These are phyloP conservation scores for Chromosphaera perkinsii DNA, from an alignment of 208 protist genomes.

Conservation along the genomic window DNA sequence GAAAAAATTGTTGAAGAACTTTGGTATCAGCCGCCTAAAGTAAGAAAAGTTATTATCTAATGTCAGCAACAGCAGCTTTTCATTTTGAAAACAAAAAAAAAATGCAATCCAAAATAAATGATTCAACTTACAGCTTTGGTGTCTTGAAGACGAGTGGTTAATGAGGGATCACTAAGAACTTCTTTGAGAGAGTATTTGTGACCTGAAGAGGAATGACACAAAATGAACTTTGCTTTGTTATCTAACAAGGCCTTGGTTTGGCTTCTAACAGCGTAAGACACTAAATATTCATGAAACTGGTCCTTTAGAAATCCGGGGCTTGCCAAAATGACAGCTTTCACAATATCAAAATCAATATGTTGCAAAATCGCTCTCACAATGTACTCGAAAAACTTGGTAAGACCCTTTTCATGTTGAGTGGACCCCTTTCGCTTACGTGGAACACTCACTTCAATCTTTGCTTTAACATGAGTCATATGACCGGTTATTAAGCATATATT, in stretches of 20 bases:
- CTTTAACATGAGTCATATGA: conserved; percentile 80
- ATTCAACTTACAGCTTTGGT: conserved; percentile 63
- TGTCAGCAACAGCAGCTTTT: no score
- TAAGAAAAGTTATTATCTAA: conserved; percentile 2
- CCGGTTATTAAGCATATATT: conserved; percentile 79
- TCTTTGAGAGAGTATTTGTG: conserved; percentile 76
- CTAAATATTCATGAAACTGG: not conserved
- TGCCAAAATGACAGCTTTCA: conserved; percentile 85
- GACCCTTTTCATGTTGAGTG: conserved; percentile 52
- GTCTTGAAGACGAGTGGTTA: conserved; percentile 67
- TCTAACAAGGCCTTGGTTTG: conserved; percentile 64
- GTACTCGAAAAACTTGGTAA: conserved; percentile 81
- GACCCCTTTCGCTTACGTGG: conserved; percentile 54
- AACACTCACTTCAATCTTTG: conserved; percentile 60
- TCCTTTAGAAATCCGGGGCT: conserved; percentile 79
- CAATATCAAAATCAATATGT: conserved; percentile 82
- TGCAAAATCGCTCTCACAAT: conserved; percentile 72
- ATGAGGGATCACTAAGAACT: conserved; percentile 70
- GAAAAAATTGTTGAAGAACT: conserved; percentile 78
- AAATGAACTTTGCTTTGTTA: conserved; percentile 80
- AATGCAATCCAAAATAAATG: not conserved
- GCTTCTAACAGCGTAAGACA: conserved; percentile 36
- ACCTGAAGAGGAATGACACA: conserved; percentile 73
- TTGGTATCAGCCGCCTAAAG: conserved; percentile 69
- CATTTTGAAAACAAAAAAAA: not conserved